Evolutionary conservation across 495 filamentous ascomycete genomes (phyloP).

Genomic region (Penicillium antarcticum): DNA sequence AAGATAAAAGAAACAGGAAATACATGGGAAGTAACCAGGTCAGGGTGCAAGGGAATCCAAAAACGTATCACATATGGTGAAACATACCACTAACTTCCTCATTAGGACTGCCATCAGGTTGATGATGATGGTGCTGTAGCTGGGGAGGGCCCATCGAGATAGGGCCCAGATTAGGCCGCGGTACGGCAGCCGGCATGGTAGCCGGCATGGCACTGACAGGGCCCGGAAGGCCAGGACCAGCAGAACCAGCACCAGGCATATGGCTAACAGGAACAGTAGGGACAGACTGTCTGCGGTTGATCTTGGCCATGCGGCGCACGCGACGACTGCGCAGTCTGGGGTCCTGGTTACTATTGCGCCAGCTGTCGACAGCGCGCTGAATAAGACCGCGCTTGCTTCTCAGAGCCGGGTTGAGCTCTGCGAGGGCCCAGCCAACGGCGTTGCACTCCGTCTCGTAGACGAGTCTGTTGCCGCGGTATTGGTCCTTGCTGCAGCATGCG

Average conservation of each 20-base stretch:
- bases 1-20: slow-evolving; percentile 11
- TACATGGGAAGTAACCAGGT: neutral
- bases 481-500: slow-evolving; percentile 91
- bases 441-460: slow-evolving; percentile 99
- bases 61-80: slow-evolving; percentile 61
- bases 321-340: slow-evolving; percentile 83
- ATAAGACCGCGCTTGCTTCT: slow-evolving; percentile 93
- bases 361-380: slow-evolving; percentile 95
- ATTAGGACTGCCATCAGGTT: slow-evolving; percentile 68
- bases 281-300: slow-evolving; percentile 67
- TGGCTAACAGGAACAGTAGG: slow-evolving; percentile 43
- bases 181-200: slow-evolving; percentile 46
- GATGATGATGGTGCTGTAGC: slow-evolving; percentile 77
- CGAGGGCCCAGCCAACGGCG: slow-evolving; percentile 94
- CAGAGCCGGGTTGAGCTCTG: slow-evolving; percentile 85
- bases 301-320: slow-evolving; percentile 92
- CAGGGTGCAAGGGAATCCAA: neutral
- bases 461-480: slow-evolving; percentile 91
- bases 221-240: slow-evolving; percentile 49
- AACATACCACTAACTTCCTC: slow-evolving; percentile 97
- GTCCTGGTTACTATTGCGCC: slow-evolving; percentile 98
- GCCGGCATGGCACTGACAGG: slow-evolving; percentile 42
- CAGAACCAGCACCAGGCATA: slow-evolving; percentile 51
- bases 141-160: slow-evolving; percentile 63
- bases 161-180: slow-evolving; percentile 51